Evolutionary conservation across 192 early-diverging fungal genomes (phyloP).

Genomic region (Gaertneriomyces semiglobifer): DNA sequence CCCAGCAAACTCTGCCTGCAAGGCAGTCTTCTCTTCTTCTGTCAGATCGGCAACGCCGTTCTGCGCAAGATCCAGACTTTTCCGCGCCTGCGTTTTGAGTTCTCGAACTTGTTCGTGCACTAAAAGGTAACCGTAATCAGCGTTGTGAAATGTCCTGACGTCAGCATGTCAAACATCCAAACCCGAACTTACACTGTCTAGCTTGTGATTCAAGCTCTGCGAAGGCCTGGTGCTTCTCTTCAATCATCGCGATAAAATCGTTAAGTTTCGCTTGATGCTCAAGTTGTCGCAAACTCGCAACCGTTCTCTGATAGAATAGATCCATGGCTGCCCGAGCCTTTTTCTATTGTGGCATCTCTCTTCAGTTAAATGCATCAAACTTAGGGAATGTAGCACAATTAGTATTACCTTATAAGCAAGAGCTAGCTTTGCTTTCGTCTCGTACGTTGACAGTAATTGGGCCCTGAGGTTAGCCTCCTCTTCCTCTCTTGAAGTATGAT

Average conservation of each 20-base stretch:
- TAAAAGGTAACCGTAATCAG: neutral
- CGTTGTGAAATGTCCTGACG: too few species aligned
- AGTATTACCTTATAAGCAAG: constrained; percentile 22
- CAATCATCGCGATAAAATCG: neutral
- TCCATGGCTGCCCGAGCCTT: neutral
- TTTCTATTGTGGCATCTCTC: too few species aligned
- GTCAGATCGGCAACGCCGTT: constrained; percentile 2
- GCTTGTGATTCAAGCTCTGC: too few species aligned
- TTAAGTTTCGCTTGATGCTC: constrained; percentile 22
- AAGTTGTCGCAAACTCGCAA: constrained; percentile 20
- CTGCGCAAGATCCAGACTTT: neutral
- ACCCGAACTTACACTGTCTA: too few species aligned
- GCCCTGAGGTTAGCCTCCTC: constrained; percentile 11
- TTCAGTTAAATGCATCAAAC: neutral
- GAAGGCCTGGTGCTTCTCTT: too few species aligned
- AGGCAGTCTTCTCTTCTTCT: constrained; percentile 19
- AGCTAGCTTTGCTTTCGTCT: constrained; percentile 31
- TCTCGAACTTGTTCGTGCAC: neutral
- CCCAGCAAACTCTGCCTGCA: constrained; percentile 18
- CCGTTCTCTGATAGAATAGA: constrained; percentile 21
- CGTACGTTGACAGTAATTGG: neutral
- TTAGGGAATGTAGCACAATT: neutral
- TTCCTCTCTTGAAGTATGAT: constrained; percentile 20
- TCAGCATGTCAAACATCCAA: too few species aligned
- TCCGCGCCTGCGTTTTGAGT: neutral